Evolutionary conservation across 306 rosid genomes (phyloP), one percentile per base, ranked within the genome.

Genomic region (Abrus pulchellus): DNA sequence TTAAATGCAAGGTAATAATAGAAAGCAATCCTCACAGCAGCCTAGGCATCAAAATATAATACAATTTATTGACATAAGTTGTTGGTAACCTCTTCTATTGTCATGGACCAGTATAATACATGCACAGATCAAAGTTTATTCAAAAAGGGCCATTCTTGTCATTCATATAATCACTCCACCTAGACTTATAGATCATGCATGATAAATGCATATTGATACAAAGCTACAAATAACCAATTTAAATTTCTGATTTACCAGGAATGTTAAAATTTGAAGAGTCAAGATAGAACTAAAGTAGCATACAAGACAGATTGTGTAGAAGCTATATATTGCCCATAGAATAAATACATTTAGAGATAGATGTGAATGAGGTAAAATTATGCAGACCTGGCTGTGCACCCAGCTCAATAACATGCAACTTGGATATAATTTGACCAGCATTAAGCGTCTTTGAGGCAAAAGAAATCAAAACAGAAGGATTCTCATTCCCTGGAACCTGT

Each of bases 371-470:
- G 71, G 49, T 68, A 54, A 76, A 27, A 57, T 50, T 73, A 79
- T 78, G 83, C 86, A 83, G 52, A 96, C 99, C 99, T 93, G 98
- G 94, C 92, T 93, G 99, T 36, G 99, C 99, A 63, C 99, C 99
- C 73, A 96, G 94, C 85, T 96, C 99, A 75, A 96, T 96, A 68
- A 96, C 92, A 86, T 96, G 99, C 62, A 96, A 86, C 90, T 96
- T 96, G 3, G 99, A 93, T 68, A 86, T 45, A 66, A 87, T 53
- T 73, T 96, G 99, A 69, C 99, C 99, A 82, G 99, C 98, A 81
- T 93, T 96, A 72, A 93, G 91, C 8, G 97, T 85, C 87, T 96
- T 96, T 1, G 99, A 89, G 71, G 99, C 98, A 81, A 96, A 96
- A 33, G 98, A 90, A 83, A 96, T 96, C 76, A 96, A 88, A 85